Percentiles rank a stretch among this genome's conserved stretches.
phyloP scores from a whole-genome alignment of 306 rosid genomes.

The Carpinus viminea region DNA sequence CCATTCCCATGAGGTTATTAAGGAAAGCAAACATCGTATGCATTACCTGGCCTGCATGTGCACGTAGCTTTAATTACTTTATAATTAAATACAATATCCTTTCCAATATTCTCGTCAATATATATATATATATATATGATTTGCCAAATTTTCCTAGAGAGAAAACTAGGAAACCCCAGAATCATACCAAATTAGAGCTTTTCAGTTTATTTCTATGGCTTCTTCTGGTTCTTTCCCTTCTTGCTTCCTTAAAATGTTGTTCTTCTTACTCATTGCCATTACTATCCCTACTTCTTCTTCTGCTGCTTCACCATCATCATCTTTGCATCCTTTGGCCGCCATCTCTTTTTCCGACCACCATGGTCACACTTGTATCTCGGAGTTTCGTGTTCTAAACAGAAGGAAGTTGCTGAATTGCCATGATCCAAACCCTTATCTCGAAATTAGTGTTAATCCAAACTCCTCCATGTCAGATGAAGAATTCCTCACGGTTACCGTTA shows the following conservation, averaged over 20 bases:
- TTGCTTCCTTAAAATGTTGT: conserved; percentile 11
- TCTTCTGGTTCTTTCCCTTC: neutral
- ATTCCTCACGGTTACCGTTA: conserved; percentile 50
- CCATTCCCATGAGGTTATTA: too few relatives aligned
- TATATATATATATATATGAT: too few relatives aligned
- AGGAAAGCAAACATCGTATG: too few relatives aligned
- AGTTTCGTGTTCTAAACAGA: conserved; percentile 68
- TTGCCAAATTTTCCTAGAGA: neutral
- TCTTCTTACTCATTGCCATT: conserved; percentile 11
- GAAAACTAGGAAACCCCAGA: neutral
- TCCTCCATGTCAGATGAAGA: conserved; percentile 47
- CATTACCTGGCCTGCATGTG: too few relatives aligned
- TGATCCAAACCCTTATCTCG: conserved; percentile 29
- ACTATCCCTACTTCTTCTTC: neutral
- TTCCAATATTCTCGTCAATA: too few relatives aligned
- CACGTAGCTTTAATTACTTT: too few relatives aligned
- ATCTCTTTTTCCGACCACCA: conserved; percentile 42
- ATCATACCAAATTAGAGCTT: neutral
- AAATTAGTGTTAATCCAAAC: conserved; percentile 35
- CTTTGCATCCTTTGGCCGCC: conserved; percentile 29
- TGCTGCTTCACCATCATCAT: conserved; percentile 15
- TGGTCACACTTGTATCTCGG: conserved; percentile 61
- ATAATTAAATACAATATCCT: too few relatives aligned
- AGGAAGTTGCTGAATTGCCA: conserved; percentile 39
- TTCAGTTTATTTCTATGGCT: neutral